These are phyloP conservation scores for Trichaptum fuscoviolaceum DNA, from an alignment of 768 basidiomycete genomes.

Conservation along the genomic window DNA sequence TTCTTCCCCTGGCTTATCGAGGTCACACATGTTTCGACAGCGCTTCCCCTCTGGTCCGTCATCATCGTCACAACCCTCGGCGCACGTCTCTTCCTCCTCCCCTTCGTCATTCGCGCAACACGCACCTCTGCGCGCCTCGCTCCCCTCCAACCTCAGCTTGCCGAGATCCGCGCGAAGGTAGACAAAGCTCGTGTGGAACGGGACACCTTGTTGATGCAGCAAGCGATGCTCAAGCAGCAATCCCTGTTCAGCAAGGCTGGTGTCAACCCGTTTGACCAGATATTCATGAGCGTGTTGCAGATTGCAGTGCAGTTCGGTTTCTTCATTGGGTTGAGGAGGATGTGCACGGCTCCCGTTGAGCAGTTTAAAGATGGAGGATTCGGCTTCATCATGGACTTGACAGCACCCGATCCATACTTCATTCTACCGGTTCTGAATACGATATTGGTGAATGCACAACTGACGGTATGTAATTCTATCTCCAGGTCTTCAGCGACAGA, in stretches of 20 bases:
- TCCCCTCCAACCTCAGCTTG: conserved; percentile 54
- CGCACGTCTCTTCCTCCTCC: conserved; percentile 57
- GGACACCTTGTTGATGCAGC: conserved; percentile 39
- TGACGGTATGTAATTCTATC: conserved; percentile 45
- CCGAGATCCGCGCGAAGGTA: conserved; percentile 47
- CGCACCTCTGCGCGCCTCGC: conserved; percentile 56
- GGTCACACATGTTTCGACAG: conserved; percentile 59
- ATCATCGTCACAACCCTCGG: conserved; percentile 61
- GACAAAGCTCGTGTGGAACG: conserved; percentile 30
- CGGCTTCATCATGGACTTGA: conserved; percentile 70
- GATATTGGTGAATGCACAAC: conserved; percentile 60
- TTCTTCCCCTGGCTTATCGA: conserved; percentile 60
- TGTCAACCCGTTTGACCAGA: conserved; percentile 50
- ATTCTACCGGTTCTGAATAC: conserved; percentile 60
- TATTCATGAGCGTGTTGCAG: conserved; percentile 61
- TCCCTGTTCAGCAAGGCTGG: conserved; percentile 59
- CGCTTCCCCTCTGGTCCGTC: conserved; percentile 81
- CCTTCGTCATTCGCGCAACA: conserved; percentile 51
- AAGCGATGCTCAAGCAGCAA: conserved; percentile 39
- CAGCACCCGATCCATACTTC: conserved; percentile 69
- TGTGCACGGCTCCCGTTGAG: conserved; percentile 66
- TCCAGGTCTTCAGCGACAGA: conserved; percentile 7
- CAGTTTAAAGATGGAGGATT: conserved; percentile 78
- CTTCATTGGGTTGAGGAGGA: conserved; percentile 75
- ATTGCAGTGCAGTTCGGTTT: conserved; percentile 71